Base-by-base conservation (phyloP, 805 yeast species). In the Cyberlindnera petersonii region DNA sequence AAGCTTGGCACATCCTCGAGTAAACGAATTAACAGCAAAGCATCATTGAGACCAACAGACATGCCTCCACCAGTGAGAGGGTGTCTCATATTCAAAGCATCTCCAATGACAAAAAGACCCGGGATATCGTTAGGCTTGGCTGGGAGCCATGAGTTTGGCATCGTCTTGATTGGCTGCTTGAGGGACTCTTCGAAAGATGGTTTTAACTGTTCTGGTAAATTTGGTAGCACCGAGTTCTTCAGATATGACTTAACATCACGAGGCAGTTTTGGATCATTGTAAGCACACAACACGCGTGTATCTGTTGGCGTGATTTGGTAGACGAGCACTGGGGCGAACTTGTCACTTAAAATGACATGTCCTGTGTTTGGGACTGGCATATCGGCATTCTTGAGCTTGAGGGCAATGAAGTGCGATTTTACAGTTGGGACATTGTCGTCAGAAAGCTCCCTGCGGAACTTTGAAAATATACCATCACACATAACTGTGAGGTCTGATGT, bases 61-160 rank as follows among this genome's bases (percentile, higher is more conserved):
- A 93, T 93, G 45, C 98, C 98, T 48, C 98, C 98, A 37, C 98
- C 98, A 1, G 98, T 93, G 45, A 93, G 74, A 20, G 98, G 98
- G 60, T 93, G 98, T 60, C 98, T 75, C 97, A 93, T 93, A 61
- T 93, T 93, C 51, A 89, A 71, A 2, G 98, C 86, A 60, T 93
- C 98, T 34, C 98, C 98, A 24, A 93, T 58, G 49, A 91, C 72
- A 26, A 93, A 69, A 33, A 87, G 66, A 10, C 98, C 98, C 9
- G 79, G 80, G 30, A 76, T 70, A 22, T 68, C 68, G 57, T 87
- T 89, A 35, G 71, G 69, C 40, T 75, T 70, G 1, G 97, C 97
- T 18, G 94, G 75, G 35, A 93, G 68, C 63, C 75, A 93, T 51
- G 93, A 95, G 63, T 88, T 89, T 35, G 98, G 98, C 97, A 91